Base-by-base conservation (phyloP, 176 grass and related monocot species). In the Pontederia crassipes region DNA sequence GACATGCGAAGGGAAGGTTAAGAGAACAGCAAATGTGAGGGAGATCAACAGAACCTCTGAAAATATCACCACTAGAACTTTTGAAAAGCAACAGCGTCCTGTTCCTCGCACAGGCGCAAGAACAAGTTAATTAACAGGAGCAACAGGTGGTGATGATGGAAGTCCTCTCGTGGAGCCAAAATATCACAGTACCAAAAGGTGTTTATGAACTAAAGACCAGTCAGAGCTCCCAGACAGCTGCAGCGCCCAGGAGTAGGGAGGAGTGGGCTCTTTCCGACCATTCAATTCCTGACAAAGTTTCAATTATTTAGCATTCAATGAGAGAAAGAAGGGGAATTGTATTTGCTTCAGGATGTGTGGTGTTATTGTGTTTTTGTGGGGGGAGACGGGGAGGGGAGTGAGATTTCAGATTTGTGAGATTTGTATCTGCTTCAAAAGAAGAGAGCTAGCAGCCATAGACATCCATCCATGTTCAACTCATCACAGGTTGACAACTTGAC, bases 221-320 rank as follows among this genome's bases (percentile, higher is more conserved):
- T 58, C 68, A 61, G 70, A 68, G 71, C 58, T 70, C 79, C 54
- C 46, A 32, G 67, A 72, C 27, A 75, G 65, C 72, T 57, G 79
- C 72, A 79, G 69, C 58, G 48, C 5, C 5, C 67, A 46, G 12
- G 47, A 66, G 69, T 11, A 9, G 29, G 54, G 45, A 28, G 26
- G 3, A 57, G 52, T 48, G 61, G 79, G 46, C 71, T 67, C 58
- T 49, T 26, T 53, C 61, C 77, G 62, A 71, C 70, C 69, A 77
- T 84, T 72, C 51, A 65, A 78, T 80, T 59, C 48, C 74, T 75
- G 74, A 72, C 74, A 89, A 59, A 71, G 78, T 84, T 84, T 78
- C 81, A 70, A 78, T 58, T 27, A 58, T 58, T 58, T 9, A 58
- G 18, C 55, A 58, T 24, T 27, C 10, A 58, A 58, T 58, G 55